Base-by-base conservation (phyloP, 208 protist species). In the Willaertia magna region DNA sequence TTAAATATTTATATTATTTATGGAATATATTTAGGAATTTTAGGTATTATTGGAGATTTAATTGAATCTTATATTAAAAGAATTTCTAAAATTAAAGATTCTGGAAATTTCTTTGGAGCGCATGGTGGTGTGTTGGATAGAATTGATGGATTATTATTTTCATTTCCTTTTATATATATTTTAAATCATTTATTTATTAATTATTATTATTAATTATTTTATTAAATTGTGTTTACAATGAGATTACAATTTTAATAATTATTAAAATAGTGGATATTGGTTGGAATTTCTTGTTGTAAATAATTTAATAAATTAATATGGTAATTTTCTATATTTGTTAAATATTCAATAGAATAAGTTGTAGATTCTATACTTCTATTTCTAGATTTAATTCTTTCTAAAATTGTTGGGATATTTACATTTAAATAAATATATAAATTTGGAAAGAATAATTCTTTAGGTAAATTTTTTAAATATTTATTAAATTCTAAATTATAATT, bases 41-140 rank as follows among this genome's bases (percentile, higher is more conserved):
- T 92, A 59, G 93, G 93, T 30, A 93, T 96, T 30, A 87, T 93
- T 34, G 94, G 94, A 4, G 94, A 97, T 81, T 87, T 97, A 55
- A 85, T 94, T 39, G 92, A 97, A 88, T 95, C 93, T 9, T 88
- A 96, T 12, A 86, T 96, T 34, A 97, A 97, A 91, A 92, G 94
- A 75, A 87, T 89, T 20, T 93, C 93, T 7, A 86, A 87, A 11
- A 90, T 97, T 55, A 97, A 97, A 87, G 94, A 97, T 76, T 88
- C 92, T 9, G 94, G 94, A 9, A 87, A 90, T 47, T 91, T 94
- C 61, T 91, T 97, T 30, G 94, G 93, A 44, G 94, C 93, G 4
- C 94, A 97, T 85, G 94, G 94, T 78, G 94, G 94, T 47, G 90
- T 96, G 55, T 90, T 96, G n/a, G 94, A 96, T 85, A 90, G 93